Evolutionary conservation across 805 yeast genomes (phyloP).

Genomic region (Schwanniomyces sp.): DNA sequence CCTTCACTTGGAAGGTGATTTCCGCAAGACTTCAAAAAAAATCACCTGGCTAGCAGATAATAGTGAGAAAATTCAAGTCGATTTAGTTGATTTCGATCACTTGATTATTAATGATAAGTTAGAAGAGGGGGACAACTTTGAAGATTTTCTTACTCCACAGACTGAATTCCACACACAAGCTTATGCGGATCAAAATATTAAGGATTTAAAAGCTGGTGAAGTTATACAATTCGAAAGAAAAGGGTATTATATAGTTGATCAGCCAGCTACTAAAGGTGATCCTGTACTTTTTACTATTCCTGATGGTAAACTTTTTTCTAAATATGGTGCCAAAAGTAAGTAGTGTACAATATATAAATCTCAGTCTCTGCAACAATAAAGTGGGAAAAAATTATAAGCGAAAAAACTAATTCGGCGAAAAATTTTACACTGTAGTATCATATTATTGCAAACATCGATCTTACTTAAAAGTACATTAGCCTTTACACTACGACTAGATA

Average conservation of each 20-base stretch:
- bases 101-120: conserved; percentile 87
- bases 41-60: conserved; percentile 86
- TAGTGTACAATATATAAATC: too few relatives aligned
- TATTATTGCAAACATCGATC: too few relatives aligned
- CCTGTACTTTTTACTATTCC: not conserved
- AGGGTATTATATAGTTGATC: conserved; percentile 82
- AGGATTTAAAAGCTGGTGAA: conserved; percentile 74
- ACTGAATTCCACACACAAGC: conserved; percentile 77
- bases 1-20: conserved; percentile 84
- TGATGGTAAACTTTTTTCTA: not conserved
- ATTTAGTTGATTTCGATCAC: conserved; percentile 83
- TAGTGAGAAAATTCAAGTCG: conserved; percentile 62
- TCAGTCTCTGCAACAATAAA: too few relatives aligned
- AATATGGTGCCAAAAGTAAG: not conserved
- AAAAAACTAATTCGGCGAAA: too few relatives aligned
- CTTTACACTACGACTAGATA: too few relatives aligned
- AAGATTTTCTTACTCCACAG: conserved; percentile 76
- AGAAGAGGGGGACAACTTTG: conserved; percentile 84
- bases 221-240: conserved; percentile 89
- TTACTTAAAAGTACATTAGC: too few relatives aligned
- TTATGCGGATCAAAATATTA: conserved; percentile 71
- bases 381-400: too few relatives aligned
- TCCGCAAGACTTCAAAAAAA: conserved; percentile 87
- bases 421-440: too few relatives aligned
- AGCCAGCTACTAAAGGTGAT: conserved; percentile 41